Evolutionary conservation across 176 grass and related monocot species (phyloP), one percentile per base, ranked within the genome.

Genomic region (Carex scoparia): DNA sequence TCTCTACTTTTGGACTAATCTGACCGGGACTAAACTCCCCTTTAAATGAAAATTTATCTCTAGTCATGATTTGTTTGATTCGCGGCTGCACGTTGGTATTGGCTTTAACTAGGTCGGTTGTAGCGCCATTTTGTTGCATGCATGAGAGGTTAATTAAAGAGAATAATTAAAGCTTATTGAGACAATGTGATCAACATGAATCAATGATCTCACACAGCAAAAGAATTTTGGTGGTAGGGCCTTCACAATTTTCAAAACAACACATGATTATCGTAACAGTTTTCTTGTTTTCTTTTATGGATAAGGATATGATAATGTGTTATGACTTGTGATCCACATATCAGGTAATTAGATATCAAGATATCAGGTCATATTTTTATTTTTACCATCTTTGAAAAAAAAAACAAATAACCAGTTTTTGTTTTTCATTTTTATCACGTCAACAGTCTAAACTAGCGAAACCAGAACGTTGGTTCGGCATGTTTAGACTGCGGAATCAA

Each of bases 121-220:
- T 57, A 35, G 74, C 27, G 11, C 51, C 74, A 79, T 58, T 75
- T 57, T 79, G 30, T 79, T 76, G 30, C 28, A 15, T 32, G 74
- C 49, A 79, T 58, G 53, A 57, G 74, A 79, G 16, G 35, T 10
- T 79, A 79, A 58, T 10, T 79, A 79, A 58, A 33, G 7, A 27
- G 8, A 49, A 18, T 16, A 23, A 23, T 23, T 23, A 57, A 58
- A 58, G 53, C 14, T 37, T 57, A 79, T 35, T 2, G 14, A 58
- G 14, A 57, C 51, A 57, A 79, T 79, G 74, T 56, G 74, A 79
- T 31, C 74, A 58, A 79, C 74, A 58, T 79, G 74, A 57, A 58
- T 58, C 13, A 79, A 79, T 79, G 74, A 79, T 79, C 51, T 79
- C 51, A 35, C 14, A 30, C 1, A 16, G 53, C 27, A 79, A 79